These are phyloP conservation scores for Synchytrium microbalum DNA, from an alignment of 371 early-diverging fungal genomes.

Conservation along the genomic window DNA sequence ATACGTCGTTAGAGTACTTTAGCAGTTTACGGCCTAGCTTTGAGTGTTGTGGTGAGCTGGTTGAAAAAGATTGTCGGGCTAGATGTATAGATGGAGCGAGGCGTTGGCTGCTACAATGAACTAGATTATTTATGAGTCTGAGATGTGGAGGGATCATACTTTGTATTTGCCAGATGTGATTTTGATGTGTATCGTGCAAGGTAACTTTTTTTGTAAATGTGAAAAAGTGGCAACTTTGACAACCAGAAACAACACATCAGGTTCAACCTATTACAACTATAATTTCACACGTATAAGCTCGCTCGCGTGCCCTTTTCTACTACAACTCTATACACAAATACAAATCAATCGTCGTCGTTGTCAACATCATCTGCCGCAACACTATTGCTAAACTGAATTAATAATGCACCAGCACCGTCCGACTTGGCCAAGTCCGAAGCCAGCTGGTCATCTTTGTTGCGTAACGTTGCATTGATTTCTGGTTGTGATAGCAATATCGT, in stretches of 20 bases:
- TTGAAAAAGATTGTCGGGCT: conserved; percentile 28
- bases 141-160: too few species aligned
- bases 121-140: background rate
- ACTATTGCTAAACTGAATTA: conserved; percentile 25
- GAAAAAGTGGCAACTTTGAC: background rate
- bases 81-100: background rate
- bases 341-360: conserved; percentile 29
- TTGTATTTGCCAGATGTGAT: too few species aligned
- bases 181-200: too few species aligned
- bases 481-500: conserved; percentile 21
- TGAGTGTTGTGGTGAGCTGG: conserved; percentile 40
- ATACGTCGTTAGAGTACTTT: conserved; percentile 53
- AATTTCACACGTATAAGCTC: too few species aligned
- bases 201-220: background rate
- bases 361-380: conserved; percentile 17
- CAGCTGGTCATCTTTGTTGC: conserved; percentile 34
- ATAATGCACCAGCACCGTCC: conserved; percentile 30
- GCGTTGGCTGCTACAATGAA: background rate
- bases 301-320: too few species aligned
- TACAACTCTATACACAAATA: too few species aligned
- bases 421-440: conserved; percentile 30
- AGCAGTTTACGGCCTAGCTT: conserved; percentile 68
- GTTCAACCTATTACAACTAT: too few species aligned
- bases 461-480: conserved; percentile 21
- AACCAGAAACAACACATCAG: background rate